These are phyloP conservation scores for Penicillium sp. DNA, from an alignment of 2,329 filamentous ascomycete genomes.

Conservation along the genomic window DNA sequence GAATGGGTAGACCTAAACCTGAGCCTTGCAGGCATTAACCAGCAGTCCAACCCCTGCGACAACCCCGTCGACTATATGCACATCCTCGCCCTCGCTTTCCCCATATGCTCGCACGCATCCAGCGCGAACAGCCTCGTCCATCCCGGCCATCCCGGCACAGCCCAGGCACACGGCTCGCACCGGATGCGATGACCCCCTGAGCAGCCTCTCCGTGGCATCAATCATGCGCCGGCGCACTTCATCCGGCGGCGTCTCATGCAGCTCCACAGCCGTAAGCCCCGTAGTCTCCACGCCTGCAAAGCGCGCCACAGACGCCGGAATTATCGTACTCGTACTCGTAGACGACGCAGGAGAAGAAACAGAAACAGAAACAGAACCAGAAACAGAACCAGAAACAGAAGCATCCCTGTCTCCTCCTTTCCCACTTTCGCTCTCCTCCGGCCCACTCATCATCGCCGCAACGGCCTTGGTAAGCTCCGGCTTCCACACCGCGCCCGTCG, in stretches of 20 bases:
- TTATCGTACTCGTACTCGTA: neutral
- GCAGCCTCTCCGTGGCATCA: constrained; percentile 63
- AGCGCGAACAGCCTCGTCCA: constrained; percentile 70
- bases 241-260: constrained; percentile 65
- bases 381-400: neutral
- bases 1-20: too few species aligned
- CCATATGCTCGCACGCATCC: constrained; percentile 65
- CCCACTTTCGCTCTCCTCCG: constrained; percentile 22
- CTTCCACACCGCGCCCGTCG: constrained; percentile 82
- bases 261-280: constrained; percentile 71
- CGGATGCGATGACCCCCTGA: constrained; percentile 46
- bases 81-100: constrained; percentile 50
- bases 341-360: neutral
- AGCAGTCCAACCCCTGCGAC: constrained; percentile 35
- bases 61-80: constrained; percentile 72
- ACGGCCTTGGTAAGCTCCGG: constrained; percentile 65
- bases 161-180: constrained; percentile 74
- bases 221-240: constrained; percentile 64
- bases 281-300: constrained; percentile 83
- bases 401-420: neutral
- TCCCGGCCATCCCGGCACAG: constrained; percentile 85
- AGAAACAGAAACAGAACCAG: too few species aligned
- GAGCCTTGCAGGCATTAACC: constrained; percentile 34
- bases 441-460: constrained; percentile 56
- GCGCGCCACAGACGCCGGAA: constrained; percentile 30